Conservation (phyloP, 1,284 basidiomycete genomes). For the Cryptococcus amylolentus region DNA sequence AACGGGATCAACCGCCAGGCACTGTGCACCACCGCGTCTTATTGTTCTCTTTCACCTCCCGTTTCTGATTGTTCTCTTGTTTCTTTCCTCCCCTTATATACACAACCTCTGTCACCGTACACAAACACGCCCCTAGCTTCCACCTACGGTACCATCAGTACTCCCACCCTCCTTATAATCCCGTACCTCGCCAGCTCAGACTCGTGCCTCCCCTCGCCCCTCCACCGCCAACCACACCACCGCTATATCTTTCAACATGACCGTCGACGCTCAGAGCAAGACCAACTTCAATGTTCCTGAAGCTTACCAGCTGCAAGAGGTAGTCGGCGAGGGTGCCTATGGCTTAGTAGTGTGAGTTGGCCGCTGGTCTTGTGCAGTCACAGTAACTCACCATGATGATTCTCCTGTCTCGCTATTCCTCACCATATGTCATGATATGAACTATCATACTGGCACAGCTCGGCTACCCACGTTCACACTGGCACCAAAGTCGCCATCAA, state of each 20-base stretch:
- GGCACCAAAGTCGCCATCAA: conserved; percentile 82
- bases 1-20: no score
- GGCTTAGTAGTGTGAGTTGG: conserved; percentile 67
- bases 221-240: background rate
- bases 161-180: no score
- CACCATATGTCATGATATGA: no score
- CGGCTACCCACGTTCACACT: conserved; percentile 75
- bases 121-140: no score
- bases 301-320: conserved; percentile 83
- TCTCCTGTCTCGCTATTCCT: background rate
- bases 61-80: no score
- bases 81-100: no score
- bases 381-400: background rate
- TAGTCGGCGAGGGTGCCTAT: conserved; percentile 79
- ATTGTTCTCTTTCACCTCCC: no score
- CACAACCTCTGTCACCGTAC: no score
- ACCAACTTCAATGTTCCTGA: conserved; percentile 44
- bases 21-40: no score
- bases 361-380: background rate
- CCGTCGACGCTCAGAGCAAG: conserved; percentile 7
- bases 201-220: background rate
- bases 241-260: conserved; percentile 1
- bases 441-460: conserved; percentile 47
- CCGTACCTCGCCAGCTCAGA: no score
- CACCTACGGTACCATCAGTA: no score